Percentiles rank a stretch among this genome's conserved stretches.
phyloP scores from a whole-genome alignment of 768 basidiomycete species.

The Lentinula raphanica region DNA sequence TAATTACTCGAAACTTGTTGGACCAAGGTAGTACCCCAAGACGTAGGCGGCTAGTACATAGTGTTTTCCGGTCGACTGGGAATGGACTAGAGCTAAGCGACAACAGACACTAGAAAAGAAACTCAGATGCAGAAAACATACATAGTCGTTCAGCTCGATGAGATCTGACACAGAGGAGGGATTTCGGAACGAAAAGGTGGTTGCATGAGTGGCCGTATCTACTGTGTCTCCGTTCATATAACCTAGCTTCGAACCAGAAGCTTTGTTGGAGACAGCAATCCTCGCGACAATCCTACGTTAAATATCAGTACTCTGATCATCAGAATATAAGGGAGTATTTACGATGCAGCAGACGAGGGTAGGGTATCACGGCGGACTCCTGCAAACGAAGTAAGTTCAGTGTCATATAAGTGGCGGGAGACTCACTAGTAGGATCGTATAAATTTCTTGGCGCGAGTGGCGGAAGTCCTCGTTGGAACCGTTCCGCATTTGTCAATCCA shows the following conservation, averaged over 20 bases:
- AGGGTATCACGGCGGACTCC: background rate
- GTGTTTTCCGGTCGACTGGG: background rate
- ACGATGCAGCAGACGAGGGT: background rate
- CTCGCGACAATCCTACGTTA: background rate
- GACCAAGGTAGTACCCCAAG: background rate
- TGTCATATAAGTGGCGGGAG: background rate
- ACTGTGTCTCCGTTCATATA: background rate
- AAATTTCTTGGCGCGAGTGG: background rate
- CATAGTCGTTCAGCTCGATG: background rate
- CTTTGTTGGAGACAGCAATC: background rate
- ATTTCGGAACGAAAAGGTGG: background rate
- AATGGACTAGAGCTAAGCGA: background rate
- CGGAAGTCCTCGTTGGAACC: background rate
- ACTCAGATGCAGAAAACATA: background rate
- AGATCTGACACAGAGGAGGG: background rate
- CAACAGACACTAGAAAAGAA: background rate
- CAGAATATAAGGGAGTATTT: background rate
- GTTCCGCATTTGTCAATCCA: background rate
- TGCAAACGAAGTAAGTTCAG: background rate
- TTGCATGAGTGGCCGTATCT: background rate
- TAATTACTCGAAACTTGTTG: background rate
- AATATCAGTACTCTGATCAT: background rate
- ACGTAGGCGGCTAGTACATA: background rate
- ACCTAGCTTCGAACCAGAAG: background rate
- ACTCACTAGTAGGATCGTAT: background rate